Base-by-base conservation (phyloP, 371 early-diverging fungal species). In the Gilbertella persicaria region DNA sequence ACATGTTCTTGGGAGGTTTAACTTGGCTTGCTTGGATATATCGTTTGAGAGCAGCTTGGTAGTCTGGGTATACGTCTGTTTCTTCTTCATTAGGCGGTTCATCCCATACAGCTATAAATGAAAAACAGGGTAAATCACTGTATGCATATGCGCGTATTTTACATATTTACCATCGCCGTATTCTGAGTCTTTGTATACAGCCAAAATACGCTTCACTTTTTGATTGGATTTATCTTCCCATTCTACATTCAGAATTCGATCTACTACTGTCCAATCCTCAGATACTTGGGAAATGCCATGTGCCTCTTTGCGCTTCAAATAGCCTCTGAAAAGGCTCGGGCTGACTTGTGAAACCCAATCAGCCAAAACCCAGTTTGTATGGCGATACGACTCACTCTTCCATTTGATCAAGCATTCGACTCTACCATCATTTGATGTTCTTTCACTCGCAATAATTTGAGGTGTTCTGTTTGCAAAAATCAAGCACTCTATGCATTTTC, bases 281-380 rank as follows among this genome's bases (percentile, higher is more conserved):
- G 28, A 55, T 7, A 55, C 33, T 7, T 33, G 50, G 16, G 10
- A 50, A 25, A 17, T 57, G 24, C 29, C 59, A 35, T 20, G 54
- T 36, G 37, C 30, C 20, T 13, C 41, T 28, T 61, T 39, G 37
- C 50, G 59, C 54, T 67, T 64, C 48, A 42, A 40, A 14, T 69
- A 67, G 38, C 63, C 60, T 21, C 58, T 49, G 45, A 65, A 65
- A 30, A 60, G 50, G 1, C 45, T 30, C 0, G 69, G 40, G 8
- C 55, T 47, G 6, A 59, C 59, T 12, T 61, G 52, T 13, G 57
- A 53, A 13, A 77, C 49, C 80, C 82, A 83, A 25, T 53, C 59
- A 8, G 56, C 54, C n/a, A 80, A 63, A 6, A 85, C 84, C 88
- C 88, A 87, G 14, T 60, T 60, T 5, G 78, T 48, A 47, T 82